A percentile compares a stretch with the other conserved stretches of the same genome.
phyloP scores from a whole-genome alignment of 2,329 filamentous ascomycete genomes.

The Setomelanomma holmii region DNA sequence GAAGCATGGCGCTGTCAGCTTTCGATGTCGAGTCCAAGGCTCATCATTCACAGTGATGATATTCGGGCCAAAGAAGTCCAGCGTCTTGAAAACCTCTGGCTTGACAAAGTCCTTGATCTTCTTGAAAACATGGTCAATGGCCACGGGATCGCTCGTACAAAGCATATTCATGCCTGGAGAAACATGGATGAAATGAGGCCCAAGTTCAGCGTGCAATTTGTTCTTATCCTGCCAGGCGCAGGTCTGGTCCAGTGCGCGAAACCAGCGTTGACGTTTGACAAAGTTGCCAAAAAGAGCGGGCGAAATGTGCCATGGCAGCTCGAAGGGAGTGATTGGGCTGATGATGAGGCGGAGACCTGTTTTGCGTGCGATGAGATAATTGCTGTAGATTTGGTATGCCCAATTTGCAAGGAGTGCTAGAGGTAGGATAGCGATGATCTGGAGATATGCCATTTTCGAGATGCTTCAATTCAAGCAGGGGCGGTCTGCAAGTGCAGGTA shows the following conservation, averaged over 20 bases:
- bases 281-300: slow-evolving; percentile 1
- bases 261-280: slow-evolving; percentile 15
- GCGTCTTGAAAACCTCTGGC: slow-evolving; percentile 26
- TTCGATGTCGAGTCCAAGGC: slow-evolving; percentile 54
- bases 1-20: slow-evolving; percentile 52
- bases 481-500: no score
- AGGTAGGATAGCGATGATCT: slow-evolving; percentile 6
- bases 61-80: slow-evolving; percentile 18
- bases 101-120: slow-evolving; percentile 30
- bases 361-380: slow-evolving; percentile 21
- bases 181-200: slow-evolving; percentile 23
- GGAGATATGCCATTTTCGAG: slow-evolving; percentile 6
- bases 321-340: slow-evolving; percentile 22
- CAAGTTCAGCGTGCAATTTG: slow-evolving; percentile 18
- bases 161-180: slow-evolving; percentile 19
- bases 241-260: slow-evolving; percentile 16
- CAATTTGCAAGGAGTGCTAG: neutral
- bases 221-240: slow-evolving; percentile 23
- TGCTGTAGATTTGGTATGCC: slow-evolving; percentile 12
- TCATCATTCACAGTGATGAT: slow-evolving; percentile 19
- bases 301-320: slow-evolving; percentile 16
- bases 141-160: slow-evolving; percentile 19
- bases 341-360: slow-evolving; percentile 22
- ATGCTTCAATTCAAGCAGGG: no score
- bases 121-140: slow-evolving; percentile 19